These are phyloP conservation scores for Colletotrichum sp. DNA, from an alignment of 2,329 filamentous ascomycete genomes.

Conservation along the genomic window DNA sequence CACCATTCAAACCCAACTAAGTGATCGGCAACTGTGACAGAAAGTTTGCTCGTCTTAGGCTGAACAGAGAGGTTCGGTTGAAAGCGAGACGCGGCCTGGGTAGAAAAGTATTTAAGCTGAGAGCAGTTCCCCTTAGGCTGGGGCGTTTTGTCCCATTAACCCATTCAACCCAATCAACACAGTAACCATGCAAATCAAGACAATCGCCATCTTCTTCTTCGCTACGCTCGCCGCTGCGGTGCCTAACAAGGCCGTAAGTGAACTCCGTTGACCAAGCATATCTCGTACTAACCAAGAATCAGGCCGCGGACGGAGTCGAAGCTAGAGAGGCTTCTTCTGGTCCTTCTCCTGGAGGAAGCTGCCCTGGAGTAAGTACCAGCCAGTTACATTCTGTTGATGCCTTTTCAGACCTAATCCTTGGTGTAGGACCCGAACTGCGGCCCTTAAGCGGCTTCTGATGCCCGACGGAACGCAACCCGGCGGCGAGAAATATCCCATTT, in stretches of 20 bases:
- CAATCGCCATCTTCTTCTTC: neutral
- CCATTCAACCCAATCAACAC: neutral
- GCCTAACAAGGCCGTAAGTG: neutral
- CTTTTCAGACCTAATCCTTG: neutral
- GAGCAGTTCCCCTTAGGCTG: rapidly evolving
- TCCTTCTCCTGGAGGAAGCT: neutral
- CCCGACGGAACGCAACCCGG: neutral
- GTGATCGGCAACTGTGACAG: neutral
- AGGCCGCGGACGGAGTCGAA: neutral
- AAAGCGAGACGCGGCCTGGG: neutral
- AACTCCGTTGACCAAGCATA: neutral
- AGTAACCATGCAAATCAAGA: neutral
- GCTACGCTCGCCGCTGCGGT: neutral
- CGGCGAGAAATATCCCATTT: neutral
- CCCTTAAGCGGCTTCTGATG: neutral
- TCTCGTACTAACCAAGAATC: neutral
- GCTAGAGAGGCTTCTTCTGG: neutral
- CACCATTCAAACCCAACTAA: neutral
- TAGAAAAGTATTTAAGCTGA: neutral
- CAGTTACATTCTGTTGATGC: rapidly evolving
- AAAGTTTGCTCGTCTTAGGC: neutral
- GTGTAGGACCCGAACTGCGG: neutral
- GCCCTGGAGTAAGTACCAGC: neutral
- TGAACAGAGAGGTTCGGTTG: neutral
- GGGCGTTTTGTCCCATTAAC: rapidly evolving